These are phyloP conservation scores for Globisporangium ultimum DNA, from an alignment of 352 stramenopile species.

Conservation along the genomic window DNA sequence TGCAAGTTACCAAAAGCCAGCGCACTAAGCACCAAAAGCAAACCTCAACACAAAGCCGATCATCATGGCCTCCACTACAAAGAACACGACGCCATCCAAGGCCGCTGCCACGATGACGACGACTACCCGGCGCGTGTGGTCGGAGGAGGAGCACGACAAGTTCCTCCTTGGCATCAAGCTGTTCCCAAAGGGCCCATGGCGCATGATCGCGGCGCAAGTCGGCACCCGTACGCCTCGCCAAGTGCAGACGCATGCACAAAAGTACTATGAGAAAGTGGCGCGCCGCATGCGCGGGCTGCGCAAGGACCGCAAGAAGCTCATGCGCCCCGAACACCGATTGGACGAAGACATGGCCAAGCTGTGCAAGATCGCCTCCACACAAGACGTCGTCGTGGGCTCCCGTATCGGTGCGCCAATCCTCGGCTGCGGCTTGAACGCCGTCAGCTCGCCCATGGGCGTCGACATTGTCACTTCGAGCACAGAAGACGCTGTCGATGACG, in stretches of 20 bases:
- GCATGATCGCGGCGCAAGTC: constrained; percentile 20
- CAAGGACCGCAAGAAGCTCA: constrained; percentile 55
- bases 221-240: constrained; percentile 46
- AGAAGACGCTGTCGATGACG: neutral
- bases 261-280: constrained; percentile 77
- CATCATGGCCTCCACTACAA: no score
- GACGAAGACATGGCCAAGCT: constrained; percentile 33
- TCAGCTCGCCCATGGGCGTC: neutral
- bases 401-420: no score
- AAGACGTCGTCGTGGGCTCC: neutral
- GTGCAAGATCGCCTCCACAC: constrained; percentile 4
- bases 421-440: no score
- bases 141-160: constrained; percentile 31
- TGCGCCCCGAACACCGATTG: constrained; percentile 54
- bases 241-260: constrained; percentile 54
- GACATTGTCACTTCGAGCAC: neutral
- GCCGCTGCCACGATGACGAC: neutral
- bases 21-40: no score
- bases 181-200: constrained; percentile 29
- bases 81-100: no score
- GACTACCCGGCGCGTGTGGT: constrained; percentile 21
- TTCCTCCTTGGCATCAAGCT: constrained; percentile 22
- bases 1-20: no score
- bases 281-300: constrained; percentile 51
- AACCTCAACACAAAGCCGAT: no score